Percentiles rank a stretch among this genome's conserved stretches.
These are phyloP conservation scores for Gregarina niphandrodes DNA, from an alignment of 169 alveolate genomes.

Conservation along the genomic window DNA sequence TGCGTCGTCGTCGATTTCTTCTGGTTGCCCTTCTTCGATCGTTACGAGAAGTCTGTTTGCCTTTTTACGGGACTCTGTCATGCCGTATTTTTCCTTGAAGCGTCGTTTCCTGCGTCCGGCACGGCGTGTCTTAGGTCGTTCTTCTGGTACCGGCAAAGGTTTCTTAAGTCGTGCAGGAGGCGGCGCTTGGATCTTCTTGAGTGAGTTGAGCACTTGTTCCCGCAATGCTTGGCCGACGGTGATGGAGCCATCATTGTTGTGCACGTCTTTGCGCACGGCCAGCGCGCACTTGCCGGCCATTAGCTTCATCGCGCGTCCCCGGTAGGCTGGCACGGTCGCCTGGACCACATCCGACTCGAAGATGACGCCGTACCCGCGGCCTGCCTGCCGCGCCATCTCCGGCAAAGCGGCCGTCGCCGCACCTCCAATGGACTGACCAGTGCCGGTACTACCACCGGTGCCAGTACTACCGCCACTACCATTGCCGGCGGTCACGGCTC, in stretches of 20 bases:
- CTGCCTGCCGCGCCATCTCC: too few relatives aligned
- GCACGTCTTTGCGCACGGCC: background rate
- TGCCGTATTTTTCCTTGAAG: constrained; percentile 39
- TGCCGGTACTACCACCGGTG: background rate
- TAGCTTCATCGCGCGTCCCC: background rate
- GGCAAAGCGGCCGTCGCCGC: too few relatives aligned
- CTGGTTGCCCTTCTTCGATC: constrained; percentile 42
- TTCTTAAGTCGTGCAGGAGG: constrained; percentile 20
- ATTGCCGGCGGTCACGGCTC: background rate
- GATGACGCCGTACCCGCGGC: too few relatives aligned
- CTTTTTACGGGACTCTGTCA: constrained; percentile 37
- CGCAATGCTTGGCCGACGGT: background rate
- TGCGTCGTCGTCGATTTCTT: constrained; percentile 58
- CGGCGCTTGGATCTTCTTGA: constrained; percentile 1
- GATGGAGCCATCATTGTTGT: background rate
- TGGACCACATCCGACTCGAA: background rate
- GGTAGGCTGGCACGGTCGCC: background rate
- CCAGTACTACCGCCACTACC: background rate
- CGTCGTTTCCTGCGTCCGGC: constrained; percentile 49
- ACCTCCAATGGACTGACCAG: background rate
- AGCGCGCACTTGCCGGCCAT: background rate
- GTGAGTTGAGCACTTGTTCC: background rate
- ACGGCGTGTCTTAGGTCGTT: constrained; percentile 33
- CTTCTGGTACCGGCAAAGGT: constrained; percentile 51
- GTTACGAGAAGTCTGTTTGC: constrained; percentile 48